Evolutionary conservation across 768 basidiomycete species (phyloP).

Genomic region (Suillus cothurnatus): DNA sequence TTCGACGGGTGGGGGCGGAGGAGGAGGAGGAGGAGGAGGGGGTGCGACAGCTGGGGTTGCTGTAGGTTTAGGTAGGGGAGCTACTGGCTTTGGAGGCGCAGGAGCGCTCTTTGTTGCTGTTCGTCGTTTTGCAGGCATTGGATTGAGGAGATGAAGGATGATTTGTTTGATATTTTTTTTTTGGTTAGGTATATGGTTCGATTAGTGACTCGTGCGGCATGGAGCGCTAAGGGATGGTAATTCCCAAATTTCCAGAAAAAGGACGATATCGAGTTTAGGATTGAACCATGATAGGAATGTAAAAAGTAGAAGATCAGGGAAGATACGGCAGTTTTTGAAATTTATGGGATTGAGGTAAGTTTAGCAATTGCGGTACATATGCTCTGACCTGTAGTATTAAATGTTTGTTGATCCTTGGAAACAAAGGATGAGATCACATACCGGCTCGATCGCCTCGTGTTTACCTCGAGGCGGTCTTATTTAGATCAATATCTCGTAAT

Average conservation of each 20-base stretch:
- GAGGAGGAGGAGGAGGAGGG: conserved; percentile 14
- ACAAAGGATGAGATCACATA: no score
- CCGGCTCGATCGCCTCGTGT: background rate
- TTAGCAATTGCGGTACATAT: no score
- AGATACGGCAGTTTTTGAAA: conserved; percentile 21
- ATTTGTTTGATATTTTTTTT: background rate
- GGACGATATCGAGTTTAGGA: conserved; percentile 33
- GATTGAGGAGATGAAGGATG: background rate
- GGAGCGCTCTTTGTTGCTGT: conserved; percentile 19
- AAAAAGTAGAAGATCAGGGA: conserved; percentile 15
- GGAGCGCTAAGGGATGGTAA: conserved; percentile 22
- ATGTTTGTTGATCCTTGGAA: no score
- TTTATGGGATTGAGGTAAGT: background rate
- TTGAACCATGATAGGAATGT: conserved; percentile 37
- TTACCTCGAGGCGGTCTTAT: background rate
- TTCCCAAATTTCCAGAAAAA: conserved; percentile 22
- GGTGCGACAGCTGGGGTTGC: conserved; percentile 1
- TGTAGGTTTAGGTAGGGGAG: conserved; percentile 15
- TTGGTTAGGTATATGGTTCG: conserved; percentile 18
- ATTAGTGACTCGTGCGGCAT: conserved; percentile 30
- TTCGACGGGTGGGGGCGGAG: conserved; percentile 23
- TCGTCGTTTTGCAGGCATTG: conserved; percentile 36
- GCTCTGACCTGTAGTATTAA: no score
- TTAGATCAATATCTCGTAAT: no score
- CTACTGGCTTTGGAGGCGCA: conserved; percentile 13